Evolutionary conservation across 768 basidiomycete species (phyloP).

Genomic region (Podaxis mareebaensis): DNA sequence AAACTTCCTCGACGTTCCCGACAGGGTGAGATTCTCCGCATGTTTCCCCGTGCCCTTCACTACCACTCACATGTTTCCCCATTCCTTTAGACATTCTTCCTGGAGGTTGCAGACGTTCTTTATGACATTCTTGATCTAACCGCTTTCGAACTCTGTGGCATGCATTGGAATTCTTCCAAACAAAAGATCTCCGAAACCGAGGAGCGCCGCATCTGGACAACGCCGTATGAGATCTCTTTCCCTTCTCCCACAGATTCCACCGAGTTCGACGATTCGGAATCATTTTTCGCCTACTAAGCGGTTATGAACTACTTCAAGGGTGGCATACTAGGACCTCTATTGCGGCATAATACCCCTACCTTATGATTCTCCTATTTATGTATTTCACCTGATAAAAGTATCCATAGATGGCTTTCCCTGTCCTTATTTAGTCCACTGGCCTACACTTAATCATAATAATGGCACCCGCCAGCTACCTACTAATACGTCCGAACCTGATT

Average conservation of each 20-base stretch:
- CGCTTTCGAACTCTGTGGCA: slow-evolving; percentile 73
- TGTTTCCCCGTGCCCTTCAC: slow-evolving; percentile 13
- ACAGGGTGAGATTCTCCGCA: slow-evolving; percentile 44
- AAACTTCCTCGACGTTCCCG: slow-evolving; percentile 48
- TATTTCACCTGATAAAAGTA: slow-evolving; percentile 10
- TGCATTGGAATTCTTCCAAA: slow-evolving; percentile 69
- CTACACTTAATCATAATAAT: slow-evolving; percentile 14
- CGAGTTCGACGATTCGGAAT: slow-evolving; percentile 14
- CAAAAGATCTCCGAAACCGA: slow-evolving; percentile 33
- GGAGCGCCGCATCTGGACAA: slow-evolving; percentile 46
- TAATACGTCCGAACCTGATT: slow-evolving; percentile 1
- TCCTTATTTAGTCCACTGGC: slow-evolving; percentile 8
- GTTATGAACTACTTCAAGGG: background rate
- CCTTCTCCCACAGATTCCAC: slow-evolving; percentile 8
- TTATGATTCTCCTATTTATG: slow-evolving; percentile 9
- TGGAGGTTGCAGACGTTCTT: slow-evolving; percentile 45
- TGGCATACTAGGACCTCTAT: slow-evolving; percentile 9
- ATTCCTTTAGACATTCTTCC: slow-evolving; percentile 26
- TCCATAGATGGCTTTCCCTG: slow-evolving; percentile 1
- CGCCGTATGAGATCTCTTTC: slow-evolving; percentile 15
- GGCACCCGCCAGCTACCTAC: background rate
- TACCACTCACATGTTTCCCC: slow-evolving; percentile 14
- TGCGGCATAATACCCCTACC: slow-evolving; percentile 3
- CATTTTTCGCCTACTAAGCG: slow-evolving; percentile 16
- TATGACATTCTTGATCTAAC: slow-evolving; percentile 60